A percentile compares a stretch with the other conserved stretches of the same genome.
These are phyloP conservation scores for Parachaetomium inaequale DNA, from an alignment of 495 filamentous ascomycete genomes.

Conservation along the genomic window DNA sequence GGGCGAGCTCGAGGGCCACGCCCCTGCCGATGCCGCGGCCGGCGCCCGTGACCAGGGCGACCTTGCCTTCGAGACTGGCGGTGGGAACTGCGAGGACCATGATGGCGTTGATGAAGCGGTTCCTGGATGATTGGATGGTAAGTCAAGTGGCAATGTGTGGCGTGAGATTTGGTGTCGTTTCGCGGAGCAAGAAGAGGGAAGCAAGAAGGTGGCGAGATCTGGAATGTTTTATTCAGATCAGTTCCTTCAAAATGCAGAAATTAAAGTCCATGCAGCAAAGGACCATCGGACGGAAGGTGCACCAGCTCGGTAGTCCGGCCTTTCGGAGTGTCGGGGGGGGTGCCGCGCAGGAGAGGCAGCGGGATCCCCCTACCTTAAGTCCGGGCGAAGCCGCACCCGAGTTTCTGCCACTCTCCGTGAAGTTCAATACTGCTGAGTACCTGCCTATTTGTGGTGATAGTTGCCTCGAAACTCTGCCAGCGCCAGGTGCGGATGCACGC, in stretches of 20 bases:
- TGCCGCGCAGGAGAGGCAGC: not conserved
- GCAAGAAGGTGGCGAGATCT: not conserved
- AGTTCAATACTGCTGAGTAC: no score
- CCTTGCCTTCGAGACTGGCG: constrained; percentile 57
- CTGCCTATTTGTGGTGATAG: no score
- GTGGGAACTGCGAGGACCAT: constrained; percentile 37
- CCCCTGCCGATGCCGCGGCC: constrained; percentile 71
- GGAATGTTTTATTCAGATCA: no score
- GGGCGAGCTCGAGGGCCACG: constrained; percentile 72
- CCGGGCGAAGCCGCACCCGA: not conserved
- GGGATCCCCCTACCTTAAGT: constrained; percentile 6
- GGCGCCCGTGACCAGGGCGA: constrained; percentile 70
- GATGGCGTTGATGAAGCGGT: constrained; percentile 3
- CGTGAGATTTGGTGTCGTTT: not conserved
- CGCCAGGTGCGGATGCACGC: not conserved
- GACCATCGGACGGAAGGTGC: not conserved
- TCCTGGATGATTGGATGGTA: not conserved
- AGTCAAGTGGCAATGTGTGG: not conserved
- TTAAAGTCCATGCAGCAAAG: no score
- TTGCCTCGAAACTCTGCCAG: not conserved
- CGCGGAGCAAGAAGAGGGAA: not conserved
- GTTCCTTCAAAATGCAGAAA: no score
- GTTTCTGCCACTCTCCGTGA: not conserved
- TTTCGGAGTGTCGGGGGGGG: constrained; percentile 7
- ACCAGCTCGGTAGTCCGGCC: constrained; percentile 6